These are phyloP conservation scores for Odontarrhena argentea DNA, from an alignment of 345 rosid genomes.

Conservation along the genomic window DNA sequence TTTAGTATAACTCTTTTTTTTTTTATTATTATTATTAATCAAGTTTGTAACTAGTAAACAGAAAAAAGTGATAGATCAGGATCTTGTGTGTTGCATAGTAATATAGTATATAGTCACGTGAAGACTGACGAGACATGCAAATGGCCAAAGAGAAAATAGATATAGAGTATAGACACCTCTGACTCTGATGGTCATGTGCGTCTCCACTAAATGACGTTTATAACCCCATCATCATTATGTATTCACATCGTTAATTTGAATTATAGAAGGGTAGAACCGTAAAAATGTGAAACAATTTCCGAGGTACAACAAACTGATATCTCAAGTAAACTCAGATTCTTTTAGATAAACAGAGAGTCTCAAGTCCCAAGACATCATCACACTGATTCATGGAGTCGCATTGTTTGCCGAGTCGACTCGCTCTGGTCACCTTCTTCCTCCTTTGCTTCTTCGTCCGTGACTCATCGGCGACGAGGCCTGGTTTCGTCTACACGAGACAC, in stretches of 20 bases:
- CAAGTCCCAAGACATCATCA: neutral
- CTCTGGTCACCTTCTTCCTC: constrained; percentile 32
- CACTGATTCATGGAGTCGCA: constrained; percentile 27
- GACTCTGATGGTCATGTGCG: constrained; percentile 33
- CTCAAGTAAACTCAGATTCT: constrained; percentile 44
- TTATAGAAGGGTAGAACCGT: constrained; percentile 17
- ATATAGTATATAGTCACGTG: constrained; percentile 20
- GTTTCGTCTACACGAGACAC: constrained; percentile 62
- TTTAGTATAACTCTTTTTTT: no score
- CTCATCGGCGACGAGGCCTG: constrained; percentile 46
- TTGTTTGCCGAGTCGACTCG: constrained; percentile 31
- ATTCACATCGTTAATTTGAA: constrained; percentile 2
- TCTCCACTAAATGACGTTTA: neutral
- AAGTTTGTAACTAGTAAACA: no score
- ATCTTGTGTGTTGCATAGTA: no score
- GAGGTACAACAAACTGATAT: constrained; percentile 28
- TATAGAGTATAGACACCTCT: no score
- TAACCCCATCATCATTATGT: neutral
- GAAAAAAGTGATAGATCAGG: no score
- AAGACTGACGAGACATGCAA: constrained; percentile 31
- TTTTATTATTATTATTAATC: no score
- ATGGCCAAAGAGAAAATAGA: neutral
- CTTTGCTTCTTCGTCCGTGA: constrained; percentile 19
- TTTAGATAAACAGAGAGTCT: constrained; percentile 1
- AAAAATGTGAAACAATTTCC: constrained; percentile 10